phyloP scores from a whole-genome alignment of 2,329 filamentous ascomycete species.

The Fusarium tanahbumbuense region DNA sequence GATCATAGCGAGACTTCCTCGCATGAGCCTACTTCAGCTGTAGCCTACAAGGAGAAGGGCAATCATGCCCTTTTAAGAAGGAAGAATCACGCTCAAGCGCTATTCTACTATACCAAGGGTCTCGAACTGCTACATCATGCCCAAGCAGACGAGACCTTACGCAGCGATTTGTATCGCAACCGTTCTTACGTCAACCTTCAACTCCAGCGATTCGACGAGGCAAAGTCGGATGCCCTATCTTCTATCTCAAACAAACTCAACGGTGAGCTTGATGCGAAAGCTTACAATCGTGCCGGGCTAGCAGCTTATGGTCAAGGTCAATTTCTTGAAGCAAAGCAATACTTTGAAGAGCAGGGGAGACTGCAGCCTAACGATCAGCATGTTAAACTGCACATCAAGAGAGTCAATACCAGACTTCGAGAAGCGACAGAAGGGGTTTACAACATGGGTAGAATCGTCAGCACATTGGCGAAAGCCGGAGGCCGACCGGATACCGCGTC shows the following conservation, averaged over 20 bases:
- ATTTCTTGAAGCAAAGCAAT: slow-evolving; percentile 39
- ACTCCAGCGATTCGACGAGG: slow-evolving; percentile 48
- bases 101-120: slow-evolving; percentile 46
- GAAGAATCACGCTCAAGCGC: slow-evolving; percentile 34
- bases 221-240: slow-evolving; percentile 44
- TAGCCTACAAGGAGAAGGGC: slow-evolving; percentile 45
- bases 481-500: slow-evolving; percentile 49
- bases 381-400: slow-evolving; percentile 34
- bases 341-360: slow-evolving; percentile 40
- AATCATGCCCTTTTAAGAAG: slow-evolving; percentile 44
- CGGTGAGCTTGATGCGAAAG: slow-evolving; percentile 47
- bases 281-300: slow-evolving; percentile 49
- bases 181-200: slow-evolving; percentile 50
- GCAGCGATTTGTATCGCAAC: slow-evolving; percentile 50
- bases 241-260: slow-evolving; percentile 45
- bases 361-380: slow-evolving; percentile 44
- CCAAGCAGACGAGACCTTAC: slow-evolving; percentile 26
- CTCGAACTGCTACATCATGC: slow-evolving; percentile 9
- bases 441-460: slow-evolving; percentile 41
- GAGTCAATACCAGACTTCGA: slow-evolving; percentile 36
- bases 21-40: neutral
- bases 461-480: slow-evolving; percentile 41
- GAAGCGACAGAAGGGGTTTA: slow-evolving; percentile 42
- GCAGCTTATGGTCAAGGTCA: slow-evolving; percentile 48
- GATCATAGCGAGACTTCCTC: rapidly evolving